phyloP scores from a whole-genome alignment of 208 protist species.

The Crithidia brevicula region DNA sequence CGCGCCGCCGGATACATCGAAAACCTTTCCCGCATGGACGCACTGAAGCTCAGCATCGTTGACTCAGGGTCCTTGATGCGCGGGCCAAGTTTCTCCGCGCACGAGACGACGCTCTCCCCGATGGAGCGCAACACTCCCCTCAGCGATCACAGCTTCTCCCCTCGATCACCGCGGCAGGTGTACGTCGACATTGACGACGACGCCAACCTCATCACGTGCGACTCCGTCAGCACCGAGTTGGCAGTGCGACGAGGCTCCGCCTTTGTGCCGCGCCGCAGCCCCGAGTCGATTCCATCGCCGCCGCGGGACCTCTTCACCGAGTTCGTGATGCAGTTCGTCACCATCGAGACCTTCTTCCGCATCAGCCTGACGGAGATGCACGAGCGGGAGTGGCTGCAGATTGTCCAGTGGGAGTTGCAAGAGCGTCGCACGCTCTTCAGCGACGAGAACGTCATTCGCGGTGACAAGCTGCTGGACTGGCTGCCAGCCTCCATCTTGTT shows the following conservation, averaged over 20 bases:
- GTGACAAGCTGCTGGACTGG: constrained; percentile 37
- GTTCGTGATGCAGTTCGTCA: constrained; percentile 49
- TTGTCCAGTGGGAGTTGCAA: constrained; percentile 51
- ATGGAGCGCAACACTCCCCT: background rate
- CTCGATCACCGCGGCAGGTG: background rate
- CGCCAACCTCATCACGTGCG: constrained; percentile 39
- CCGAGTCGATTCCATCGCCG: background rate
- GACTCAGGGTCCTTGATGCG: constrained; percentile 12
- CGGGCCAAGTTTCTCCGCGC: background rate
- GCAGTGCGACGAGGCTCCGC: background rate
- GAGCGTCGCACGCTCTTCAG: constrained; percentile 31
- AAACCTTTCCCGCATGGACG: constrained; percentile 22
- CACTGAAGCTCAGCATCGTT: constrained; percentile 31
- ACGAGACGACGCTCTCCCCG: background rate
- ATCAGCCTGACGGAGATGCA: constrained; percentile 49
- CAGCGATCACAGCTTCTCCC: constrained; percentile 2
- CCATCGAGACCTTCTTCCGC: constrained; percentile 68
- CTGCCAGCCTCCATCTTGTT: constrained; percentile 43
- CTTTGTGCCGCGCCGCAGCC: background rate
- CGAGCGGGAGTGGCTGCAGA: constrained; percentile 67
- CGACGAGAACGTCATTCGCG: constrained; percentile 12
- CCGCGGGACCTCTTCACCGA: constrained; percentile 44
- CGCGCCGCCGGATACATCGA: constrained; percentile 33
- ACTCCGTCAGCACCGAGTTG: constrained; percentile 24
- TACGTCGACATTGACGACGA: constrained; percentile 28